These are phyloP conservation scores for Chlorociboria aeruginascens DNA, from an alignment of 495 filamentous ascomycete genomes.

Conservation along the genomic window DNA sequence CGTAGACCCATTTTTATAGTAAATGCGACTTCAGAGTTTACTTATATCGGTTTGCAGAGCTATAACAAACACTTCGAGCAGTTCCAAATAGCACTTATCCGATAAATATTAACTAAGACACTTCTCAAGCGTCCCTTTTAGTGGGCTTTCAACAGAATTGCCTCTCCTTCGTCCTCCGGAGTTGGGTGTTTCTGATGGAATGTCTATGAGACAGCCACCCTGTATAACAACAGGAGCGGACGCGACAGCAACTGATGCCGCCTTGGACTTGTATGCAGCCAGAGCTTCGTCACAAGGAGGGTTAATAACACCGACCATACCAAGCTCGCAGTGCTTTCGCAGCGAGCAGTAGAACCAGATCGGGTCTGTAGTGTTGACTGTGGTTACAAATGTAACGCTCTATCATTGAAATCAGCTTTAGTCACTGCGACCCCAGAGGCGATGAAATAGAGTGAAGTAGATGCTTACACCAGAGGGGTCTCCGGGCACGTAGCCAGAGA, in stretches of 20 bases:
- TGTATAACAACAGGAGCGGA: neutral
- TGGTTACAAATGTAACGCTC: slow-evolving; percentile 10
- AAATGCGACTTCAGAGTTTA: too few species aligned
- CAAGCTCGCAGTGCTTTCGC: slow-evolving; percentile 22
- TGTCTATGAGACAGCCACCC: slow-evolving; percentile 6
- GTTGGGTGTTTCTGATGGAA: neutral
- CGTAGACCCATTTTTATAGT: too few species aligned
- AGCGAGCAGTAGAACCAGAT: slow-evolving; percentile 49
- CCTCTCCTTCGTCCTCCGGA: too few species aligned
- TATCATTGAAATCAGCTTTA: slow-evolving; percentile 23
- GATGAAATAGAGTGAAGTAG: neutral
- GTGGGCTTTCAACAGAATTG: too few species aligned
- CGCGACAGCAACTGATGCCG: neutral
- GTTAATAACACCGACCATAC: slow-evolving; percentile 37
- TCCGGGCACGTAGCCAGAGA: neutral
- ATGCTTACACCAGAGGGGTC: too few species aligned
- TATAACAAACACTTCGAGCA: neutral
- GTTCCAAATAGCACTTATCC: neutral
- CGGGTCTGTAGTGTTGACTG: slow-evolving; percentile 39
- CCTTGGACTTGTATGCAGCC: slow-evolving; percentile 1
- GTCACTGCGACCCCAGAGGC: slow-evolving; percentile 15
- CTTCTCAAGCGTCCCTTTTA: too few species aligned
- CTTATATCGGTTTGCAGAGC: too few species aligned
- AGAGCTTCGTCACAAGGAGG: slow-evolving; percentile 14
- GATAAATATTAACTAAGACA: too few species aligned